Base-by-base conservation (phyloP, 768 basidiomycete genomes). In the Lentinula detonsa region DNA sequence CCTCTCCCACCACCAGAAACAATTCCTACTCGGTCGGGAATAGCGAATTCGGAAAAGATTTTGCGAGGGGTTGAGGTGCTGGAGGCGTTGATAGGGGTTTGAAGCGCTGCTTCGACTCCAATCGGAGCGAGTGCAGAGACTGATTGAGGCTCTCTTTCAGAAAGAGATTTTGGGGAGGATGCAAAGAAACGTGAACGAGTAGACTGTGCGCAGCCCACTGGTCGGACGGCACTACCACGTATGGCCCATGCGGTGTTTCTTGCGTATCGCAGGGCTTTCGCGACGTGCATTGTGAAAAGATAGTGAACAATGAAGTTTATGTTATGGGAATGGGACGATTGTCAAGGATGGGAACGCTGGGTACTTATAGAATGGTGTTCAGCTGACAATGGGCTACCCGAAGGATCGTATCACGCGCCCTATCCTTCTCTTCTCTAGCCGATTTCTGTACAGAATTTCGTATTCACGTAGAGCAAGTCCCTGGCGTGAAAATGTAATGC, bases 1-100 rank as follows among this genome's bases (percentile, higher is more conserved):
- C 91, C 87, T 35, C 86, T 74, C 62, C 86, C 83, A 0, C 79
- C 86, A 5, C 87, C 87, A 0, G 86, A 83, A 33, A 88, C 83
- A 46, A 88, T 76, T 8, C 77, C 84, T 4, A 87, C 84, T 2
- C 84, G 79, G 59, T 81, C 82, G 11, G 71, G 74, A 40, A 87
- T 76, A 1, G 81, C 78, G 70, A 85, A 87, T 63, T 86, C 84
- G 52, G 80, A 80, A 65, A 84, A 80, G 21, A 87, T 79, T 67
- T 82, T 85, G n/a, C 46, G 46, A 21, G 46, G 46, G 79, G 74
- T 4, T 72, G n/a, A n/a, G n/a, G 73, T 34, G 13, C 13, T 13
- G 39, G 61, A 45, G 76, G 59, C 0, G 64, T 63, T 2, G 74
- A 65, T 51, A 82, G 71, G 3, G 65, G 67, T 34, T 76, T 75